Percentiles rank a stretch among this genome's conserved stretches.
phyloP scores from a whole-genome alignment of 2,329 filamentous ascomycete species.

The Aspergillus costaricaensis region DNA sequence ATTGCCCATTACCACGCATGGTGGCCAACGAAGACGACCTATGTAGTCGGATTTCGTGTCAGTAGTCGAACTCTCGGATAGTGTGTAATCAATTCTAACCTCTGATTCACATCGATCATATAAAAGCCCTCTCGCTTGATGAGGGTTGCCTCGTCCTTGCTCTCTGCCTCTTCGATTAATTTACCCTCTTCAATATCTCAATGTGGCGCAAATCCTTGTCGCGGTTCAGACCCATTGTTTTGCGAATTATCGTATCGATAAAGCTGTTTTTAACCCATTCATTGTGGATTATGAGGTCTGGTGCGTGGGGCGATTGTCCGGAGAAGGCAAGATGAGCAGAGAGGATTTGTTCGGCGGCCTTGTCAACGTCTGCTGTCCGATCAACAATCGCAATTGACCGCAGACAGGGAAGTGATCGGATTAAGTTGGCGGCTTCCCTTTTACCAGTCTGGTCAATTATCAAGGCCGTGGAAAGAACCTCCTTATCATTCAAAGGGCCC shows the following conservation, averaged over 20 bases:
- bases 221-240: not conserved
- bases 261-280: slow-evolving; percentile 4
- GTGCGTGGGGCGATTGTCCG: not conserved
- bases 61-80: not conserved
- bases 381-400: not conserved
- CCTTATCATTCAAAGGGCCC: not conserved
- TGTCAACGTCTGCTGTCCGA: slow-evolving; percentile 2
- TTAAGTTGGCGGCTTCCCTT: not conserved
- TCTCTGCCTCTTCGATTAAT: not conserved
- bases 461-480: not conserved
- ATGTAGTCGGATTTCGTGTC: not conserved
- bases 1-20: not conserved
- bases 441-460: slow-evolving; percentile 2
- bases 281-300: slow-evolving; percentile 2
- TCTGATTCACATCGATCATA: not conserved
- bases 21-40: not conserved
- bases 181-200: no score
- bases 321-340: not conserved
- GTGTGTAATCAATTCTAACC: not conserved
- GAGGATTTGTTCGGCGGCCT: not conserved
- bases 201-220: not conserved
- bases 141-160: not conserved
- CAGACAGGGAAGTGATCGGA: not conserved
- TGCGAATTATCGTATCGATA: not conserved
- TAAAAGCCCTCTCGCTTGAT: not conserved